Conservation (phyloP, 495 filamentous ascomycete species). For the Hypoxylon fuscum region DNA sequence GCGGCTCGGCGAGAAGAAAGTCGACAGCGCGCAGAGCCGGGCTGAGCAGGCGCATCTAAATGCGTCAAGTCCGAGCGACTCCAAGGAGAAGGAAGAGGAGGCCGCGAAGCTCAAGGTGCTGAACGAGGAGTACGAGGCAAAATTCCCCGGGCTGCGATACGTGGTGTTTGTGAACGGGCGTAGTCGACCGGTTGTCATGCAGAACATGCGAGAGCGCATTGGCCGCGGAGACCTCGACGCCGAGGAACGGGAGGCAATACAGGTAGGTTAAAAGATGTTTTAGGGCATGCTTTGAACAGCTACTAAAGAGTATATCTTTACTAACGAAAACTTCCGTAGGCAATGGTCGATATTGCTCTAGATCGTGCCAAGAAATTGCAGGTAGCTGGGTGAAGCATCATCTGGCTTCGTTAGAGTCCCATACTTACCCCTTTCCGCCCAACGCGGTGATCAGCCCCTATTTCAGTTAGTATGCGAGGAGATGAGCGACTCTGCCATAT, state of each 20-base stretch:
- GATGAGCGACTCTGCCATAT: not conserved
- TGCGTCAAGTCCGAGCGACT: slow-evolving; percentile 42
- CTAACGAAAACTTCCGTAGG: slow-evolving; percentile 24
- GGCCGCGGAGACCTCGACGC: slow-evolving; percentile 67
- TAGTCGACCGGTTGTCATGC: slow-evolving; percentile 75
- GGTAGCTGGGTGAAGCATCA: slow-evolving; percentile 3
- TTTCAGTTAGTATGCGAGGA: not conserved
- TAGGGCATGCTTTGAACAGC: slow-evolving; percentile 22
- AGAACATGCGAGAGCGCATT: slow-evolving; percentile 84
- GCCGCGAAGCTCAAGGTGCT: slow-evolving; percentile 66
- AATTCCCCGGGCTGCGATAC: slow-evolving; percentile 86
- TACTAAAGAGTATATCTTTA: not conserved
- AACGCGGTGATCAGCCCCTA: no score
- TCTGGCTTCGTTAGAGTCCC: not conserved
- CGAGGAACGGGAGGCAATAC: slow-evolving; percentile 79
- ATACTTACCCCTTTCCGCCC: no score
- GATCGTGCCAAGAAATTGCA: slow-evolving; percentile 30
- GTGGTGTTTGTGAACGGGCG: slow-evolving; percentile 94
- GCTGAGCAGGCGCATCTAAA: slow-evolving; percentile 83
- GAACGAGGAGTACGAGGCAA: slow-evolving; percentile 83
- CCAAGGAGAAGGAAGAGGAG: slow-evolving; percentile 51
- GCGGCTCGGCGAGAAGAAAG: slow-evolving; percentile 80
- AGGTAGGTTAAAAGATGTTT: slow-evolving; percentile 58
- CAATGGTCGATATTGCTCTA: slow-evolving; percentile 36
- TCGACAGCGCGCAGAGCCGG: slow-evolving; percentile 72